Conservation (phyloP, 805 yeast species). For the Kodamaea hsintzibuensis region DNA sequence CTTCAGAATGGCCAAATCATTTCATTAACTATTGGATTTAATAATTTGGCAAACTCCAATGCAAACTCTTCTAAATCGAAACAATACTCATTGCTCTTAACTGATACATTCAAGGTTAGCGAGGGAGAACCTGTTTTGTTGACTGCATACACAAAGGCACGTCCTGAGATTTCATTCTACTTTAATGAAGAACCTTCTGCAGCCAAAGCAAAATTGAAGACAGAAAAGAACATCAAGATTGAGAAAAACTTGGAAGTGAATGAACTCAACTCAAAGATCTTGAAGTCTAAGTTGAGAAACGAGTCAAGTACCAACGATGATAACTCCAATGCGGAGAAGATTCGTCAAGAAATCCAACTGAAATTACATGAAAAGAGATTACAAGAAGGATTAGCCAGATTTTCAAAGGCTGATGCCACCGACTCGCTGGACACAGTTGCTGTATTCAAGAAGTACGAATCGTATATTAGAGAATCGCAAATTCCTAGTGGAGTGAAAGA, state of each 20-base stretch:
- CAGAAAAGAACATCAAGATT: slow-evolving; percentile 39
- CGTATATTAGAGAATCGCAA: slow-evolving; percentile 91
- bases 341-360: slow-evolving; percentile 78
- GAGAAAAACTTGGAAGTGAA: slow-evolving; percentile 31
- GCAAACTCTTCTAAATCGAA: slow-evolving; percentile 51
- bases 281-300: slow-evolving; percentile 77
- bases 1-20: slow-evolving; percentile 74
- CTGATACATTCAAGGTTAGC: slow-evolving; percentile 78
- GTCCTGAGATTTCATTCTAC: slow-evolving; percentile 78
- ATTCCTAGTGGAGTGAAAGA: slow-evolving; percentile 83
- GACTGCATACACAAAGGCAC: slow-evolving; percentile 71
- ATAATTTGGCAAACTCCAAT: slow-evolving; percentile 51
- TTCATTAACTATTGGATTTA: slow-evolving; percentile 76
- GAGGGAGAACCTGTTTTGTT: slow-evolving; percentile 61
- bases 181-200: slow-evolving; percentile 62
- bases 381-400: slow-evolving; percentile 82
- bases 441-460: slow-evolving; percentile 89
- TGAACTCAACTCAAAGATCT: slow-evolving; percentile 58
- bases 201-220: slow-evolving; percentile 36
- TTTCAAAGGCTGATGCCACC: slow-evolving; percentile 74
- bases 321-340: slow-evolving; percentile 60
- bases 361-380: slow-evolving; percentile 83
- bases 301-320: slow-evolving; percentile 75
- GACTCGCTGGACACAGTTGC: slow-evolving; percentile 62
- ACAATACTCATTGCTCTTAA: slow-evolving; percentile 67